Base-by-base conservation (phyloP, 495 filamentous ascomycete species). In the Diplogelasinospora grovesii region DNA sequence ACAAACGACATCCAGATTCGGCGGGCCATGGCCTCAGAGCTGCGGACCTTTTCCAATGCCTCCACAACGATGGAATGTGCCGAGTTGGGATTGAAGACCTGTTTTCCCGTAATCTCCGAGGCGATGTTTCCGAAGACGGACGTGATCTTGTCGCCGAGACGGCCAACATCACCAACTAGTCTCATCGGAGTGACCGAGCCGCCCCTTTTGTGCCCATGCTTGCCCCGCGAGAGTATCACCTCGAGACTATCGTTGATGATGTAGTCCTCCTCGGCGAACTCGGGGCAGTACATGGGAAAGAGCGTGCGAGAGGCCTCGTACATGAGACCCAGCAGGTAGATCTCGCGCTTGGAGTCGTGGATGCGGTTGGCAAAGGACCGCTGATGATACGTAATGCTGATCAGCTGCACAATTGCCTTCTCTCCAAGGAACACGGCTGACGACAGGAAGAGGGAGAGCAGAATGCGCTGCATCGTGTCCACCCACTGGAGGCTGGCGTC, bases 1-100 rank as follows among this genome's bases (percentile, higher is more conserved):
- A 96, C 92, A 56, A 96, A 96, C 2, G 88, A 95, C 87, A 95
- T 95, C 92, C 92, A 98, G 43, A 98, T 79, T 57, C 92, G 81
- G 47, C 78, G 82, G 5, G 89, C 92, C 45, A 98, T 65, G 19
- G 90, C 92, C 63, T 95, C 90, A 3, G 88, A 83, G 16, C 83
- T 84, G 26, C 72, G 69, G 27, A 78, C 79, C 51, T 84, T 88
- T 56, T 94, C 89, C 38, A 98, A 70, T 2, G 90, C 92, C 49
- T 93, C 77, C 8, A 93, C 69, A 3, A 96, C 86, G 33, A 95
- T 77, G 2, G 87, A 89, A 57, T 95, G 89, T 2, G 89, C 82
- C 1, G 85, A 81, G 38, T 81, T 85, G 6, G 89, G 82, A 63
- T 96, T 90, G 64, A 98, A 93, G 19, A 95, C 79, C 48, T 95